Conservation (phyloP, 2,329 filamentous ascomycete genomes). For the Stemphylium beticola region DNA sequence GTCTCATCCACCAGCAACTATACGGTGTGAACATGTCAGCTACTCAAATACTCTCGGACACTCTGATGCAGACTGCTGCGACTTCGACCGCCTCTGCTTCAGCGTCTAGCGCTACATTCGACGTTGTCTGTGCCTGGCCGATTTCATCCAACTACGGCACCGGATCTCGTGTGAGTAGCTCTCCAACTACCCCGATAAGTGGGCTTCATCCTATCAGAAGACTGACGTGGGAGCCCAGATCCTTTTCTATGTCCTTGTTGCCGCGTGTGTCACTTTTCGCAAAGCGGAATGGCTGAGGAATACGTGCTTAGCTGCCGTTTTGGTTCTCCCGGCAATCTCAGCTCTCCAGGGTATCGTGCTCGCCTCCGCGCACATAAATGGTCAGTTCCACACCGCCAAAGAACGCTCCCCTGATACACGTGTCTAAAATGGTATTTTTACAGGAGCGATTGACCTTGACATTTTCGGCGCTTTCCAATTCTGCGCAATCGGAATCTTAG, state of each 20-base stretch:
- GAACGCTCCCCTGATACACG: conserved; percentile 7
- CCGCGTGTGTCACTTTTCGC: conserved; percentile 66
- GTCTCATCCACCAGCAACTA: conserved; percentile 9
- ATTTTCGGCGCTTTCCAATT: conserved; percentile 72
- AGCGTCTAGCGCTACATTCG: conserved; percentile 25
- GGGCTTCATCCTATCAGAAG: conserved; percentile 10
- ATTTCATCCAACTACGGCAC: conserved; percentile 64
- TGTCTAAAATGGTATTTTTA: conserved; percentile 13
- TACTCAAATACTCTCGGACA: conserved; percentile 32
- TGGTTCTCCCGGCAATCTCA: conserved; percentile 69
- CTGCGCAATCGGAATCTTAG: conserved; percentile 69
- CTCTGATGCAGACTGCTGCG: conserved; percentile 16
- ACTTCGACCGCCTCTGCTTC: conserved; percentile 22
- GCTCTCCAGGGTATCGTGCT: conserved; percentile 69
- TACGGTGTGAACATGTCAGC: conserved; percentile 48
- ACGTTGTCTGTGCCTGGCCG: conserved; percentile 64
- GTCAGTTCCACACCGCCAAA: conserved; percentile 50
- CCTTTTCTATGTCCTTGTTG: conserved; percentile 64
- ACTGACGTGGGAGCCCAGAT: conserved; percentile 50
- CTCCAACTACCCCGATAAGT: neutral
- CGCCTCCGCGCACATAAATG: conserved; percentile 63
- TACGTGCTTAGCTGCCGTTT: conserved; percentile 64
- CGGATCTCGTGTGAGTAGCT: conserved; percentile 58
- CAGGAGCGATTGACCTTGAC: conserved; percentile 71
- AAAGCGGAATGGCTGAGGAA: conserved; percentile 67